Conservation (phyloP, 2,329 filamentous ascomycete genomes). For the Seiridium cupressi region DNA sequence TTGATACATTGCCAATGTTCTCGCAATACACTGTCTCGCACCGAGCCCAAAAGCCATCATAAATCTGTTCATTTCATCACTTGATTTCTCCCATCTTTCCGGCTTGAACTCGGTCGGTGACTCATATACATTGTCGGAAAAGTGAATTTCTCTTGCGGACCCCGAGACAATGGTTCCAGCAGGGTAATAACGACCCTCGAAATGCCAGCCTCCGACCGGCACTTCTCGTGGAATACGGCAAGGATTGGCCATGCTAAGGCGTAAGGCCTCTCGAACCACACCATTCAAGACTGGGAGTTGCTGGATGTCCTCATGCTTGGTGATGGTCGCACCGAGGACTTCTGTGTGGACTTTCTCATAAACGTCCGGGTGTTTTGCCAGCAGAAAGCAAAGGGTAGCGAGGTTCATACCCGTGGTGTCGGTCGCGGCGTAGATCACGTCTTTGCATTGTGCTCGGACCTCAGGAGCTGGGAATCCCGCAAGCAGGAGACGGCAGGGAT, state of each 20-base stretch:
- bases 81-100: not conserved
- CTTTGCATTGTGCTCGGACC: slow-evolving; percentile 49
- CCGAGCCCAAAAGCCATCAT: not conserved
- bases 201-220: not conserved
- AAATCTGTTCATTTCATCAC: not conserved
- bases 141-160: not conserved
- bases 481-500: slow-evolving; percentile 45
- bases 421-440: slow-evolving; percentile 53
- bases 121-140: not conserved
- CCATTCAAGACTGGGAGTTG: not conserved
- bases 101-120: not conserved
- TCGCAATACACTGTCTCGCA: not conserved
- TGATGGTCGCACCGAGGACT: not conserved
- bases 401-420: slow-evolving; percentile 52
- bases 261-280: not conserved
- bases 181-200: not conserved
- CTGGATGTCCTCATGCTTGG: not conserved
- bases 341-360: not conserved
- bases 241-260: not conserved
- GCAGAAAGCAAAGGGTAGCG: slow-evolving; percentile 34
- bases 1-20: not conserved
- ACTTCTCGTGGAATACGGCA: not conserved
- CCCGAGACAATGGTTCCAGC: not conserved
- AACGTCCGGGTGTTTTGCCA: not conserved
- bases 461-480: slow-evolving; percentile 40